Percentiles rank a stretch among this genome's conserved stretches.
Evolutionary conservation across 495 filamentous ascomycete genomes (phyloP).

Genomic region (Aspergillus cavernicola): DNA sequence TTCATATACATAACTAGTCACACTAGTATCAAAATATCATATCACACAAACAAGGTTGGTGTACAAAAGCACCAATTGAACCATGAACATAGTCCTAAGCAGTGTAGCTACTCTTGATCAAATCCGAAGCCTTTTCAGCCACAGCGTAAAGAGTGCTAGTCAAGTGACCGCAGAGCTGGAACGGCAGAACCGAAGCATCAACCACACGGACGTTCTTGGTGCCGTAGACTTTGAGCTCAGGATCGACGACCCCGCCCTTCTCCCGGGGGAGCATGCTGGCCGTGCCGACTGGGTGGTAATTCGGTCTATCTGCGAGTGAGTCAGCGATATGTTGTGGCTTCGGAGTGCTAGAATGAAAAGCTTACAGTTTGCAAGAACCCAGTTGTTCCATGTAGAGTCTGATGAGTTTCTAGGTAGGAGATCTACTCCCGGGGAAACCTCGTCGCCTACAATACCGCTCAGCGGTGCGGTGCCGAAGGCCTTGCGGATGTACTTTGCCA

Average conservation of each 20-base stretch:
- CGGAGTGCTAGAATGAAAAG: background rate
- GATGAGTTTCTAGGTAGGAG: background rate
- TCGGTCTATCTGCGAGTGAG: background rate
- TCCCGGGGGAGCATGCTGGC: constrained; percentile 44
- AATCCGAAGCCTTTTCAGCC: constrained; percentile 51
- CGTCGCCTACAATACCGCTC: constrained; percentile 13
- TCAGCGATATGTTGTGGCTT: background rate
- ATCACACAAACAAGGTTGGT: no score
- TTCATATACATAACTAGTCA: no score
- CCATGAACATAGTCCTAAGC: background rate
- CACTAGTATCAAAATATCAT: no score
- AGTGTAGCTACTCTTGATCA: constrained; percentile 40
- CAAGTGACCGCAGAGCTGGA: constrained; percentile 49
- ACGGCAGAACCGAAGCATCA: constrained; percentile 50
- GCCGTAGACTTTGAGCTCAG: constrained; percentile 38
- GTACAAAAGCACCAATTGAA: no score
- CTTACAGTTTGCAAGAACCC: background rate
- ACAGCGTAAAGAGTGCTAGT: constrained; percentile 53
- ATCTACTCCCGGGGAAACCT: constrained; percentile 20
- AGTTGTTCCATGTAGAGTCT: background rate
- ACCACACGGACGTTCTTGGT: constrained; percentile 52
- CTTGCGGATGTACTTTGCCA: constrained; percentile 29
- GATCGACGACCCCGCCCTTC: constrained; percentile 48
- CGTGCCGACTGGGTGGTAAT: constrained; percentile 7
- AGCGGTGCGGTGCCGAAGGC: constrained; percentile 20